Percentiles rank a stretch among this genome's conserved stretches.
Conservation (phyloP, 2,329 filamentous ascomycete genomes). For the Colletotrichum incanum region DNA sequence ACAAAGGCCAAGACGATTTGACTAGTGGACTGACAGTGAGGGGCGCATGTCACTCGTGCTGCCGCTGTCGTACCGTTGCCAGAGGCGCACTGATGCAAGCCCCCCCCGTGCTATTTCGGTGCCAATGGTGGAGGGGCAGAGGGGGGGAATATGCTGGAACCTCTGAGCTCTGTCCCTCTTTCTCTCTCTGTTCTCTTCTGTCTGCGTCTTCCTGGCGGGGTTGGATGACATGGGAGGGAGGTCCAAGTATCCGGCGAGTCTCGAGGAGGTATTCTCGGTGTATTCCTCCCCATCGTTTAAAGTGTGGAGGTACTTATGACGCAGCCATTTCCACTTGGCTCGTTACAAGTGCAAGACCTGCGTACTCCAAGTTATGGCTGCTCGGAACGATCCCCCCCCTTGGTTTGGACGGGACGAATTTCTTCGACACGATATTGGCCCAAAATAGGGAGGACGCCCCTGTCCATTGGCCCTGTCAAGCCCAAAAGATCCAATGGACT, state of each 20-base stretch:
- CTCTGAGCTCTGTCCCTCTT: not conserved
- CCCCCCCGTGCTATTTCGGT: not conserved
- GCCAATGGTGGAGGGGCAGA: constrained; percentile 6
- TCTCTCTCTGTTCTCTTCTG: not conserved
- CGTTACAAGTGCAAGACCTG: constrained; percentile 19
- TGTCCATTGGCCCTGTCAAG: not conserved
- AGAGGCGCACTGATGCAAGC: not conserved
- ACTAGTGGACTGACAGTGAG: not conserved
- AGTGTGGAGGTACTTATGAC: constrained; percentile 26
- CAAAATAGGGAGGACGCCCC: not conserved
- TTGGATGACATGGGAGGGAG: not conserved
- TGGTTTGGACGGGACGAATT: constrained; percentile 33
- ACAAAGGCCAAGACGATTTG: not conserved
- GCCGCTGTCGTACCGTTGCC: not conserved
- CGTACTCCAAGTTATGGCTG: not conserved
- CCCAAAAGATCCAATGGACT: constrained; percentile 6
- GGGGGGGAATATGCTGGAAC: constrained; percentile 36
- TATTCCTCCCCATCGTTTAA: not conserved
- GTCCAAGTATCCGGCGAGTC: constrained; percentile 10
- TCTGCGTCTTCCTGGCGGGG: not conserved
- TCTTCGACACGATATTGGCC: constrained; percentile 22
- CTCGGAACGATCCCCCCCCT: constrained; percentile 9
- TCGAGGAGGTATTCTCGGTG: constrained; percentile 37
- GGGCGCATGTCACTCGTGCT: constrained; percentile 9
- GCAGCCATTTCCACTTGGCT: constrained; percentile 18